Base-by-base conservation (phyloP, 768 basidiomycete genomes). In the Xerocomus brunneocitrinus region DNA sequence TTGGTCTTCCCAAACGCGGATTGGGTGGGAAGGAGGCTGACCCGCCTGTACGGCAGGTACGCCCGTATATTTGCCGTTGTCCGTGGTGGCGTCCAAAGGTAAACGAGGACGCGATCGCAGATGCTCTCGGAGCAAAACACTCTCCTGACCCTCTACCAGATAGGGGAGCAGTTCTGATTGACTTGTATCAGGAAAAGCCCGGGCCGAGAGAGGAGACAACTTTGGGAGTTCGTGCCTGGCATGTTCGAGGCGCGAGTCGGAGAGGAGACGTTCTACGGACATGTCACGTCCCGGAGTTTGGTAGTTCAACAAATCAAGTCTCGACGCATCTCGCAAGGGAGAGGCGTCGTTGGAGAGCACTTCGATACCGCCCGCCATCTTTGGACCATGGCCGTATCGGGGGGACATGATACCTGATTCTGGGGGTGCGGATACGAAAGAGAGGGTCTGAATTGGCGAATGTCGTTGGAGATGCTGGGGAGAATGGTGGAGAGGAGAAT, bases 1-100 rank as follows among this genome's bases (percentile, higher is more conserved):
- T 35, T 49, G 57, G 5, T 62, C 64, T 55, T 66, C 64, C 64
- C 64, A 66, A 47, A 66, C 60, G n/a, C 64, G 66, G 34, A 62
- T 55, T 46, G 65, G 66, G 30, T 57, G 61, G 39, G 55, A 63
- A 34, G n/a, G 40, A 52, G 45, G 52, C 16, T 43, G 55, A 35
- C n/a, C 0, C 12, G 32, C 4, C 8, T 43, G 39, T 5, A 34
- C n/a, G 16, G 28, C 43, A 4, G 40, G 40, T 25, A 45, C 41
- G 50, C 13, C 19, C 9, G 42, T 24, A 14, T 22, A 19, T 14
- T 24, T 53, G 27, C 10, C 16, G 24, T 13, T 31, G 30, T 56
- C 51, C 13, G 25, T 40, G 36, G 45, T 38, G 25, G 14, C 34
- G 47, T 38, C 22, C 12, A 40, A 34, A 14, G 61, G 44, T 0